A percentile compares a stretch with the other conserved stretches of the same genome.
phyloP scores from a whole-genome alignment of 495 filamentous ascomycete genomes.

The Xylaria acuta region DNA sequence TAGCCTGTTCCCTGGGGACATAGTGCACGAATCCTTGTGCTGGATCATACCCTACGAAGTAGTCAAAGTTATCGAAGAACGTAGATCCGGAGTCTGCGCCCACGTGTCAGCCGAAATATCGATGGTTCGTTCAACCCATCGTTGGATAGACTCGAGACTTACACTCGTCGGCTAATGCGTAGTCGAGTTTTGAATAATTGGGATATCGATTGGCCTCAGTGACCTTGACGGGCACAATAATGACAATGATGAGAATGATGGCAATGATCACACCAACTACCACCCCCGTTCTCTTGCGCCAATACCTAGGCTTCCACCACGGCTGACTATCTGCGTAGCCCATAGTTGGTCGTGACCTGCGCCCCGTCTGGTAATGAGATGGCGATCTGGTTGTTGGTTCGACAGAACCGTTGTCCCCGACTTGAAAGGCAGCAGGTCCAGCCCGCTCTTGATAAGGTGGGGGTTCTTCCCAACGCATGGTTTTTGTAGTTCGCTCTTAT shows the following conservation, averaged over 20 bases:
- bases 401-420: conserved; percentile 29
- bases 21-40: conserved; percentile 54
- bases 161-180: conserved; percentile 47
- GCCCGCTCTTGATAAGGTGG: conserved; percentile 20
- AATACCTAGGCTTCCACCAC: conserved; percentile 59
- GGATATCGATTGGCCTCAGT: conserved; percentile 53
- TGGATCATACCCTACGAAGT: conserved; percentile 44
- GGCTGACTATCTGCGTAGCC: conserved; percentile 23
- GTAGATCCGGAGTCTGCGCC: conserved; percentile 46
- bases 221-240: conserved; percentile 62
- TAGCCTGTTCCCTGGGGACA: conserved; percentile 38
- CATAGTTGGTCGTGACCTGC: conserved; percentile 16
- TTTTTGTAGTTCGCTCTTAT: conserved; percentile 25
- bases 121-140: not conserved
- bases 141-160: conserved; percentile 20
- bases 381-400: conserved; percentile 3
- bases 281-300: conserved; percentile 55
- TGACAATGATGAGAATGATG: conserved; percentile 49
- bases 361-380: not conserved
- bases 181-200: conserved; percentile 46
- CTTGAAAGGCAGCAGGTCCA: conserved; percentile 35
- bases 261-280: conserved; percentile 46
- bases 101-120: conserved; percentile 11
- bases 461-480: conserved; percentile 37
- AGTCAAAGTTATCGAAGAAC: conserved; percentile 65